These are phyloP conservation scores for Knufia petricola DNA, from an alignment of 2,329 filamentous ascomycete genomes.

Conservation along the genomic window DNA sequence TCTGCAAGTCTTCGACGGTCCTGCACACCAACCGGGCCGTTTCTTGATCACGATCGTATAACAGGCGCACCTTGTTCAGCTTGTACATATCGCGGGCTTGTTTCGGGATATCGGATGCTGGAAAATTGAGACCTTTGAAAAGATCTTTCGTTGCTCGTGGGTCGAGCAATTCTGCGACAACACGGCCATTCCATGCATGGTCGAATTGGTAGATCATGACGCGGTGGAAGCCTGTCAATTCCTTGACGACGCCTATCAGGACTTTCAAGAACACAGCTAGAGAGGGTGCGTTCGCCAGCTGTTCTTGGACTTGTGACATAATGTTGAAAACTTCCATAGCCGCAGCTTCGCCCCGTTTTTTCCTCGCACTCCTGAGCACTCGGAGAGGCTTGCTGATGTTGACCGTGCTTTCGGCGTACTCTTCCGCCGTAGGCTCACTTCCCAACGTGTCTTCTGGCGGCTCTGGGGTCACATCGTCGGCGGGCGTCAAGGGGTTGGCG, in stretches of 20 bases:
- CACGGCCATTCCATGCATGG: conserved; percentile 67
- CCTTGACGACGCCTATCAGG: conserved; percentile 75
- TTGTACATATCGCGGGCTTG: conserved; percentile 85
- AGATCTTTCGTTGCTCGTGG: conserved; percentile 69
- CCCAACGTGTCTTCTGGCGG: conserved; percentile 64
- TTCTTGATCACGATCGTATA: conserved; percentile 74
- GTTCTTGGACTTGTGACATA: conserved; percentile 84
- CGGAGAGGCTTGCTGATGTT: conserved; percentile 68
- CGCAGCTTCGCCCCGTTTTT: conserved; percentile 70
- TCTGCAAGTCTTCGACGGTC: conserved; percentile 60
- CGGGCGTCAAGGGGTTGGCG: conserved; percentile 56
- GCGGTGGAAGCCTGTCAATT: conserved; percentile 80
- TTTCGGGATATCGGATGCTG: conserved; percentile 74
- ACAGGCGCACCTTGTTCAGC: conserved; percentile 75
- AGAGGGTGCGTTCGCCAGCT: conserved; percentile 61
- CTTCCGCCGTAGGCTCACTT: conserved; percentile 62
- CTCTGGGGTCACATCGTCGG: conserved; percentile 51
- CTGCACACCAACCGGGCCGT: conserved; percentile 76
- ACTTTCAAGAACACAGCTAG: conserved; percentile 69
- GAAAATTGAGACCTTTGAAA: conserved; percentile 81
- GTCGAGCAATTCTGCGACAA: conserved; percentile 80
- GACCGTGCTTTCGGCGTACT: conserved; percentile 65
- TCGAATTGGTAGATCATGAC: conserved; percentile 95
- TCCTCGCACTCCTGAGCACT: conserved; percentile 63
- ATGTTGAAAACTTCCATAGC: conserved; percentile 89